phyloP scores from a whole-genome alignment of 148 eudicot genomes.

The Silene conica region DNA sequence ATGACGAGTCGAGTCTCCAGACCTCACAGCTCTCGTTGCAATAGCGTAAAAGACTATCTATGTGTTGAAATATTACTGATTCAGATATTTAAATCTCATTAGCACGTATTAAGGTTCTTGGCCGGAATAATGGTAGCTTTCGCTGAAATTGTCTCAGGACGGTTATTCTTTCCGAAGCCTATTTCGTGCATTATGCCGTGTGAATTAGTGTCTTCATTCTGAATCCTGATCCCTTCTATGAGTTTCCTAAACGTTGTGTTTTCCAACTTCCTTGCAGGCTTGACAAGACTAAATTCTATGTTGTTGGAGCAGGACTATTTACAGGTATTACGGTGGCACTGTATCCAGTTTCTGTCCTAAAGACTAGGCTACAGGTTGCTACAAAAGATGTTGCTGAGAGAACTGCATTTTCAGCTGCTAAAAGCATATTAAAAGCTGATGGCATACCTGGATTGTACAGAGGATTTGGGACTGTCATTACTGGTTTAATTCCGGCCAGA shows the following conservation, averaged over 20 bases:
- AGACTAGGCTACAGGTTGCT: slow-evolving; percentile 93
- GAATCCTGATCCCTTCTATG: background rate
- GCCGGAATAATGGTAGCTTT: background rate
- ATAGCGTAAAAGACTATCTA: too few species aligned
- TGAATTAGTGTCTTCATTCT: background rate
- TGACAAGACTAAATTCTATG: slow-evolving; percentile 91
- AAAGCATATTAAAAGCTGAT: slow-evolving; percentile 71
- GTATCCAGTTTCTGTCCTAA: slow-evolving; percentile 86
- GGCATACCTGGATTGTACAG: slow-evolving; percentile 91
- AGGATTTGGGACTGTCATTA: slow-evolving; percentile 96
- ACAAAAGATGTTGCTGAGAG: slow-evolving; percentile 61
- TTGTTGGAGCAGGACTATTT: slow-evolving; percentile 95
- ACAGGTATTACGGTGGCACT: slow-evolving; percentile 85
- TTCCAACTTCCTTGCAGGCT: slow-evolving; percentile 57
- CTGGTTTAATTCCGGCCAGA: slow-evolving; percentile 89
- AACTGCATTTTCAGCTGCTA: slow-evolving; percentile 68
- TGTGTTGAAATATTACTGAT: too few species aligned
- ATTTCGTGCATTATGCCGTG: background rate
- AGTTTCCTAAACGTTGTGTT: slow-evolving; percentile 4
- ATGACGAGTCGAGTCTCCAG: too few species aligned
- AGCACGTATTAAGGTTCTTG: too few species aligned
- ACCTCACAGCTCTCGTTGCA: too few species aligned
- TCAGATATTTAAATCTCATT: too few species aligned
- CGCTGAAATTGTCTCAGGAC: background rate
- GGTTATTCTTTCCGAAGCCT: background rate